phyloP scores from a whole-genome alignment of 148 eudicot genomes.

The Dysphania ambrosioides region DNA sequence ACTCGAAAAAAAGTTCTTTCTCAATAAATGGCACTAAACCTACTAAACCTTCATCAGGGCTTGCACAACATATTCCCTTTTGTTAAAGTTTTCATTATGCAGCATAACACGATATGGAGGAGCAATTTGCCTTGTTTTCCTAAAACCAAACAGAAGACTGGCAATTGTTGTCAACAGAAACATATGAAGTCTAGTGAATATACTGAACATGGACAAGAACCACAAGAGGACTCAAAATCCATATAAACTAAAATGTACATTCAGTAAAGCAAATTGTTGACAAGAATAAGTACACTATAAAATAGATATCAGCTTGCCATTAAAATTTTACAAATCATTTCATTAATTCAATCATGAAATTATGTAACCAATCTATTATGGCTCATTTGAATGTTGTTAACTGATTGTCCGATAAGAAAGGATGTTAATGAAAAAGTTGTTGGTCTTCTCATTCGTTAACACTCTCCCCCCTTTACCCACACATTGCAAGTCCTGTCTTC shows the following conservation, averaged over 20 bases:
- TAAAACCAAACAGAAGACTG: conserved; percentile 22
- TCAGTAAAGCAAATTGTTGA: background rate
- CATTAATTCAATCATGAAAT: too few species aligned
- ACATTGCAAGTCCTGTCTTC: conserved; percentile 10
- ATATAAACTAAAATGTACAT: background rate
- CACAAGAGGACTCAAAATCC: background rate
- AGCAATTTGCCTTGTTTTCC: conserved; percentile 80
- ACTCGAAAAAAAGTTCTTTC: too few species aligned
- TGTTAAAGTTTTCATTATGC: conserved; percentile 88
- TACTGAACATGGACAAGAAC: background rate
- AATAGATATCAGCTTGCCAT: background rate
- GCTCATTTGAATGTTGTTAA: too few species aligned
- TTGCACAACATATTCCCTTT: conserved; percentile 96
- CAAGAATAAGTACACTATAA: background rate
- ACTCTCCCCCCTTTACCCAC: background rate
- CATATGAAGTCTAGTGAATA: background rate
- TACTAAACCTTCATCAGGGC: conserved; percentile 96
- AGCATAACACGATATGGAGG: conserved; percentile 87
- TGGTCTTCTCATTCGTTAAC: background rate
- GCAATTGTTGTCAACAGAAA: background rate
- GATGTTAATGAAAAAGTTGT: too few species aligned
- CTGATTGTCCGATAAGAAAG: too few species aligned
- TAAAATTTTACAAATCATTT: background rate
- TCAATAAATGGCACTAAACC: too few species aligned
- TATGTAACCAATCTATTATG: too few species aligned